These are phyloP conservation scores for Solanum aculeatissimum DNA, from an alignment of 305 asterid genomes.

Conservation along the genomic window DNA sequence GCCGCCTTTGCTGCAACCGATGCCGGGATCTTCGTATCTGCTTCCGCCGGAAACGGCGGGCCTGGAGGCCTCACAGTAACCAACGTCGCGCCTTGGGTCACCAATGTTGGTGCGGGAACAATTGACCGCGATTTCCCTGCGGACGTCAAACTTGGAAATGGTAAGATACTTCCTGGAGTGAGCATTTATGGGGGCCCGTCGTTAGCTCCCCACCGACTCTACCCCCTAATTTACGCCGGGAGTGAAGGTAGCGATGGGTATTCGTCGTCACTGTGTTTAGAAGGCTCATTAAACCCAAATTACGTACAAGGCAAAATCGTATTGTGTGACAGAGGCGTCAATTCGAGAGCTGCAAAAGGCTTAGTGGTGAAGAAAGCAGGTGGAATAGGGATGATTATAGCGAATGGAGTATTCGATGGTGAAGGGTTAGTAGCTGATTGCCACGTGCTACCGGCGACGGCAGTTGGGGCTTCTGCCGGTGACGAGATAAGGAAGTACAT, in stretches of 20 bases:
- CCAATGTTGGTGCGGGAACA: constrained; percentile 83
- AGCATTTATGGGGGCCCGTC: constrained; percentile 75
- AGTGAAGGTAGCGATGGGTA: constrained; percentile 73
- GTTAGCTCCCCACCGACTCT: constrained; percentile 36
- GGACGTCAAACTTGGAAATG: constrained; percentile 63
- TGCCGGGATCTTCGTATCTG: constrained; percentile 70
- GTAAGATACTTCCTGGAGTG: constrained; percentile 41
- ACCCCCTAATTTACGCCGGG: constrained; percentile 74
- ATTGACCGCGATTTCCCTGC: constrained; percentile 92
- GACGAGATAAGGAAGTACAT: constrained; percentile 64
- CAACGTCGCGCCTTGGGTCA: constrained; percentile 86
- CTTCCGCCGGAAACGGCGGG: constrained; percentile 91
- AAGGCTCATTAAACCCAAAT: constrained; percentile 57
- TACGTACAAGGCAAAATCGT: constrained; percentile 57
- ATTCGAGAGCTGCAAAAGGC: constrained; percentile 78
- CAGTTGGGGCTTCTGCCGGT: constrained; percentile 61
- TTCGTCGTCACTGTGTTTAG: constrained; percentile 70
- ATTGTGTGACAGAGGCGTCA: constrained; percentile 73
- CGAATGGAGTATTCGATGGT: constrained; percentile 84
- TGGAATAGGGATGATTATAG: constrained; percentile 73
- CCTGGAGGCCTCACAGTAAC: constrained; percentile 82
- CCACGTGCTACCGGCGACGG: constrained; percentile 79
- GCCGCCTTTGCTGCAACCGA: constrained; percentile 64
- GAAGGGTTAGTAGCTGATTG: constrained; percentile 87
- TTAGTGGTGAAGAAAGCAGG: constrained; percentile 88